Base-by-base conservation (phyloP, 2,329 filamentous ascomycete species). In the Fusarium sp. region DNA sequence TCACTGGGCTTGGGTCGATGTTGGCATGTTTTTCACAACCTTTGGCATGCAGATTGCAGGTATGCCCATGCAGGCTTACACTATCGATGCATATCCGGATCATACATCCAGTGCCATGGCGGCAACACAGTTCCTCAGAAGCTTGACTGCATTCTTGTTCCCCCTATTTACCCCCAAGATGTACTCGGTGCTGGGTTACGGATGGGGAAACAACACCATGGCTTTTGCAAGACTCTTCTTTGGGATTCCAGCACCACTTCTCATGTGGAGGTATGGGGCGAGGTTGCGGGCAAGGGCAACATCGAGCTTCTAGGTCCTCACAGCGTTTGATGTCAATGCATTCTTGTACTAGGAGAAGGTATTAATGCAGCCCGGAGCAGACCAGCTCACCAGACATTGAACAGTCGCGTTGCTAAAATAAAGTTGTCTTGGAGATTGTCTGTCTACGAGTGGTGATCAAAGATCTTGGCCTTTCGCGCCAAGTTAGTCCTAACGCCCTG, bases 101-200 rank as follows among this genome's bases (percentile, higher is more conserved):
- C 84, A 88, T 72, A 84, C 85, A 0, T 85, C 84, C 1, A 86
- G 84, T 35, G 87, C 87, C 0, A 81, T 85, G 20, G 86, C 86
- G 2, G 87, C 87, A 1, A 72, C 80, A 30, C 86, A 86, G 66
- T 85, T 89, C 58, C 72, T 87, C 78, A 77, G 81, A 11, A 87
- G 84, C 9, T 73, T 89, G 50, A 80, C 83, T 3, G 87, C 85
- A 0, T 88, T 88, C 70, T 70, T 83, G 11, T 88, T 89, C 52
- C 87, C 88, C 0, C 71, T 89, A 0, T 88, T 88, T 67, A 86
- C 85, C 0, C 86, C 86, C 0, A 79, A 71, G 13, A 80, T 85
- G 75, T 85, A 84, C 39, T 39, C 72, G 5, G 66, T 62, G 0
- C 71, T 85, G 1, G 83, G 83, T 0, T 85, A 85, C 30, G 83